Conservation (phyloP, 208 protist genomes). For the Leishmania arabica region DNA sequence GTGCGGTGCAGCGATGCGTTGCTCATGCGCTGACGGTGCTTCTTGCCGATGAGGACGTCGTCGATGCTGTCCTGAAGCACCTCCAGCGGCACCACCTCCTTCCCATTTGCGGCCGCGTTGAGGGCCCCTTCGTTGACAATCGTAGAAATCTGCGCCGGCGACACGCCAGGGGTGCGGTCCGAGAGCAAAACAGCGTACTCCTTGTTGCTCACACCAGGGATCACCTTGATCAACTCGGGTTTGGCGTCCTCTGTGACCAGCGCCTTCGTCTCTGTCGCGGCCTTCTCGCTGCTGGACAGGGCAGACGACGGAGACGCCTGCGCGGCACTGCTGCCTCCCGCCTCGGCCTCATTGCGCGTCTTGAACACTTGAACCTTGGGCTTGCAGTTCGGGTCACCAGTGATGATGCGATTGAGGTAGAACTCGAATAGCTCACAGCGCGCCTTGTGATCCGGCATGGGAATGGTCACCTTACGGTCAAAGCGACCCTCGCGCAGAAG, state of each 20-base stretch:
- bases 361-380: conserved; percentile 82
- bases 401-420: conserved; percentile 89
- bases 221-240: conserved; percentile 55
- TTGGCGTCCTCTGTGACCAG: conserved; percentile 40
- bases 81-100: conserved; percentile 74
- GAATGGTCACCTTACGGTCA: conserved; percentile 93
- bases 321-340: background rate
- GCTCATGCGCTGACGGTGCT: conserved; percentile 93
- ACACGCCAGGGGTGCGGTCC: conserved; percentile 92
- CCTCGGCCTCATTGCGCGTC: conserved; percentile 44
- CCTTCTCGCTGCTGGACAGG: background rate
- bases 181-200: conserved; percentile 75
- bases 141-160: conserved; percentile 96
- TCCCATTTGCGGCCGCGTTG: conserved; percentile 77
- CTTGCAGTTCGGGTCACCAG: conserved; percentile 85
- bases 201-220: conserved; percentile 83
- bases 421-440: conserved; percentile 91
- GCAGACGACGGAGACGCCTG: background rate
- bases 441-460: conserved; percentile 88
- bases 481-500: conserved; percentile 93
- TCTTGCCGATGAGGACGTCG: conserved; percentile 94
- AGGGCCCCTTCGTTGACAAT: conserved; percentile 98
- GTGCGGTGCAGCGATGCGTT: conserved; percentile 80
- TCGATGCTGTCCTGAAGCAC: conserved; percentile 89
- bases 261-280: conserved; percentile 6